A percentile compares a stretch with the other conserved stretches of the same genome.
phyloP scores from a whole-genome alignment of 2,329 filamentous ascomycete species.

The Aureobasidium namibiae region DNA sequence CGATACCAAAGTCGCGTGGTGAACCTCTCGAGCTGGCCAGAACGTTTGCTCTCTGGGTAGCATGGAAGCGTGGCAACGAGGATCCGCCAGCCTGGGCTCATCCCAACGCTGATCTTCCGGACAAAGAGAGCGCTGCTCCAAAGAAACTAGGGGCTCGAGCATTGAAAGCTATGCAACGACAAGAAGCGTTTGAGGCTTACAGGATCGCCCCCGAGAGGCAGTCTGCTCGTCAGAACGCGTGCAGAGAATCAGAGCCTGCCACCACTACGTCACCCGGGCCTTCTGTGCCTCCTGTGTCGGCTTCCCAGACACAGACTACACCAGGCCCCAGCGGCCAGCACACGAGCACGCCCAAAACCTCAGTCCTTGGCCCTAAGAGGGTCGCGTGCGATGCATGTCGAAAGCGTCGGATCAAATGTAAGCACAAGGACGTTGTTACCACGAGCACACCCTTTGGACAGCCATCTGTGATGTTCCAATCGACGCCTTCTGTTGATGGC shows the following conservation, averaged over 20 bases:
- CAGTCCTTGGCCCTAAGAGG: slow-evolving; percentile 51
- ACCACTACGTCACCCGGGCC: background rate
- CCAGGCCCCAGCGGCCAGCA: slow-evolving; percentile 23
- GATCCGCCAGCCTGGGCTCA: slow-evolving; percentile 54
- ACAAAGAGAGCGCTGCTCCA: slow-evolving; percentile 37
- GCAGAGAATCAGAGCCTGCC: slow-evolving; percentile 17
- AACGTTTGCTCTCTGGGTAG: slow-evolving; percentile 56
- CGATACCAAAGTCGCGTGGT: slow-evolving; percentile 54
- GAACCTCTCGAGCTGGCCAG: slow-evolving; percentile 54
- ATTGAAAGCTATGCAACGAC: slow-evolving; percentile 48
- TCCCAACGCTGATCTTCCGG: slow-evolving; percentile 46
- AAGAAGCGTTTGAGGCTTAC: slow-evolving; percentile 38
- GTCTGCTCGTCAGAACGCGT: slow-evolving; percentile 30
- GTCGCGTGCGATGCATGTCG: slow-evolving; percentile 56
- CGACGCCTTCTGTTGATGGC: slow-evolving; percentile 17
- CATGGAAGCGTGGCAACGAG: slow-evolving; percentile 61
- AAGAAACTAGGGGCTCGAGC: slow-evolving; percentile 50
- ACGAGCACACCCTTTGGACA: slow-evolving; percentile 5
- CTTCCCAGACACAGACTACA: slow-evolving; percentile 21
- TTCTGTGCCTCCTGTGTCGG: slow-evolving; percentile 9
- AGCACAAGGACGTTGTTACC: slow-evolving; percentile 50
- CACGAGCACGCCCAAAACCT: slow-evolving; percentile 46
- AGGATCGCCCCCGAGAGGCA: slow-evolving; percentile 36
- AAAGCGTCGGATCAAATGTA: slow-evolving; percentile 54
- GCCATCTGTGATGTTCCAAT: slow-evolving; percentile 11